phyloP scores from a whole-genome alignment of 306 rosid species.

The Alnus rubra region DNA sequence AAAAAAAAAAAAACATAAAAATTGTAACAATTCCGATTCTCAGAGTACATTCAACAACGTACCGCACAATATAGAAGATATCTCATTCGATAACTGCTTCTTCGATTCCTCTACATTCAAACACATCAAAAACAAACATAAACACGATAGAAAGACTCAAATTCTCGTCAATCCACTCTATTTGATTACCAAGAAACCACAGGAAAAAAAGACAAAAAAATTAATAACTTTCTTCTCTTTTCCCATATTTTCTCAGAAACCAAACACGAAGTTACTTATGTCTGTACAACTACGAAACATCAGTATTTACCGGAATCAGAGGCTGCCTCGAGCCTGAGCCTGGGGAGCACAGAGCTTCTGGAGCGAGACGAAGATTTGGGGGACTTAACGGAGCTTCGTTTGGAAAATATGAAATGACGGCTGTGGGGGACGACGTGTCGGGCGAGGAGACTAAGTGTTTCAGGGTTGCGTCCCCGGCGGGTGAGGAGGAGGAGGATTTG shows the following conservation, averaged over 20 bases:
- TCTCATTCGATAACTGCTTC: conserved; percentile 24
- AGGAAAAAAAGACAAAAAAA: background rate
- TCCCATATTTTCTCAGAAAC: conserved; percentile 1
- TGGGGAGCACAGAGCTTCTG: conserved; percentile 27
- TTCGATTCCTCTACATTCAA: conserved; percentile 55
- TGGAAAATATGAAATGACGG: conserved; percentile 12
- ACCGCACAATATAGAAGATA: conserved; percentile 52
- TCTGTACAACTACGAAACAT: background rate
- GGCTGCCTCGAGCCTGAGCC: conserved; percentile 31
- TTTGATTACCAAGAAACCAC: background rate
- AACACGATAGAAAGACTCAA: background rate
- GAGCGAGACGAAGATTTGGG: background rate
- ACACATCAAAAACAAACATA: conserved; percentile 13
- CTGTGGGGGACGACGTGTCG: conserved; percentile 18
- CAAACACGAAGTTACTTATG: conserved; percentile 18
- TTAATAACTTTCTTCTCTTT: background rate
- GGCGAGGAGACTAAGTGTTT: conserved; percentile 27
- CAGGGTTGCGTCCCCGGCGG: conserved; percentile 25
- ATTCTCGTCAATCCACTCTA: background rate
- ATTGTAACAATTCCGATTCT: background rate
- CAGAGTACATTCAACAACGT: conserved; percentile 40
- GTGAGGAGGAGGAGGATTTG: conserved; percentile 16
- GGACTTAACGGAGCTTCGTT: conserved; percentile 7
- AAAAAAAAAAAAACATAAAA: background rate
- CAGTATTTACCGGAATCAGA: conserved; percentile 50